Percentiles rank a stretch among this genome's conserved stretches.
Evolutionary conservation across 495 filamentous ascomycete genomes (phyloP).

Genomic region (Penicillium simplicissimum): DNA sequence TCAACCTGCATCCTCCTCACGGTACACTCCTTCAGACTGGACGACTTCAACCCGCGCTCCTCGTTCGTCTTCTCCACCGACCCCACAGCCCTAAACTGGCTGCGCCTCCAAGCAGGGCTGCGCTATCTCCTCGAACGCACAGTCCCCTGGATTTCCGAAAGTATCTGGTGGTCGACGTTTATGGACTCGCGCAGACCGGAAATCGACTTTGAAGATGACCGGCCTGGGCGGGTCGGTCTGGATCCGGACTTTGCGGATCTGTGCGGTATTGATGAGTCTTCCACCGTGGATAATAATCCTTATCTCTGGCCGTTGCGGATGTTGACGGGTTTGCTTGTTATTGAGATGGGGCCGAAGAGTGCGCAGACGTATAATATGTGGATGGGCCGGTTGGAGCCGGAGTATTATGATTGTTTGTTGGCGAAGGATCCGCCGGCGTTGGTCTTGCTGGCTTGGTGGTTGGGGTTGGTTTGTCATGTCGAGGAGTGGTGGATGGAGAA

Average conservation of each 20-base stretch:
- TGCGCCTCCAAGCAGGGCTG: conserved; percentile 43
- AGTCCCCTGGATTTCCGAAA: conserved; percentile 33
- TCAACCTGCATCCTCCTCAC: conserved; percentile 45
- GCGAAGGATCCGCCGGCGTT: conserved; percentile 45
- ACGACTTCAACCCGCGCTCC: conserved; percentile 37
- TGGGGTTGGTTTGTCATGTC: conserved; percentile 35
- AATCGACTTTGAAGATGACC: conserved; percentile 31
- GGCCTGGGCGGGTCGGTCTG: conserved; percentile 37
- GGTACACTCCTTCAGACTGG: conserved; percentile 39
- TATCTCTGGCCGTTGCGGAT: conserved; percentile 43
- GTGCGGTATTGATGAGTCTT: conserved; percentile 40
- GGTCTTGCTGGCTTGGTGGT: conserved; percentile 49
- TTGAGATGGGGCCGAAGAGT: conserved; percentile 21
- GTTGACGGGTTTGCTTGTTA: conserved; percentile 32
- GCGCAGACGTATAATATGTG: conserved; percentile 32
- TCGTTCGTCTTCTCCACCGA: conserved; percentile 47
- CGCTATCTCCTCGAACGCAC: conserved; percentile 39
- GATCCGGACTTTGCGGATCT: conserved; percentile 39
- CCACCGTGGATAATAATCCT: conserved; percentile 39
- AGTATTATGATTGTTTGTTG: conserved; percentile 36
- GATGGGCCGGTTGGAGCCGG: conserved; percentile 36
- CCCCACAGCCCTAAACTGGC: conserved; percentile 41
- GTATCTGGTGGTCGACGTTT: conserved; percentile 43
- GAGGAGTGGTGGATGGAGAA: conserved; percentile 45
- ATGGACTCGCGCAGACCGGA: conserved; percentile 27